Evolutionary conservation across 176 grass and related monocot genomes (phyloP).

Genomic region (Oropetium thomaeum): DNA sequence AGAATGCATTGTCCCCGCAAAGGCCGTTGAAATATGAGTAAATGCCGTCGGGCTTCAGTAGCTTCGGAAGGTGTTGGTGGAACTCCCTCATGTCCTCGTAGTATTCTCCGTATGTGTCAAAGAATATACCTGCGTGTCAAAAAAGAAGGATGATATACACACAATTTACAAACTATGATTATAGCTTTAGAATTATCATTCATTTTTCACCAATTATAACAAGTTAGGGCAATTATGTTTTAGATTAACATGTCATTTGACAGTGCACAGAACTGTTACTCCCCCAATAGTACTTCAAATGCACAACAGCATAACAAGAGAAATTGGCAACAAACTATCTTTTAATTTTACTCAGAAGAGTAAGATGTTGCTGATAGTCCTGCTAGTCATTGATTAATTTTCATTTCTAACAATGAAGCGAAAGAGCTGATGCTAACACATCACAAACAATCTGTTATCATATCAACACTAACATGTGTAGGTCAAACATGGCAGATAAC

Average conservation of each 20-base stretch:
- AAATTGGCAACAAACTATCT: background rate
- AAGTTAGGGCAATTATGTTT: background rate
- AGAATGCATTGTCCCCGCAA: slow-evolving; percentile 92
- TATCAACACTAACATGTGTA: background rate
- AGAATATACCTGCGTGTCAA: slow-evolving; percentile 61
- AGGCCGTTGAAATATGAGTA: slow-evolving; percentile 97
- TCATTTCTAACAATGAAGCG: background rate
- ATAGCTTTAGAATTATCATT: background rate
- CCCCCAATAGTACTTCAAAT: background rate
- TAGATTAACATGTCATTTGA: background rate
- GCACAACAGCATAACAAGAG: background rate
- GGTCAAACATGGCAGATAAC: background rate
- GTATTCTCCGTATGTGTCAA: slow-evolving; percentile 91
- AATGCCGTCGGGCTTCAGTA: slow-evolving; percentile 70
- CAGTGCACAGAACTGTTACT: background rate
- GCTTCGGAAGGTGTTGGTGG: slow-evolving; percentile 69
- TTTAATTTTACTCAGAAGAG: background rate
- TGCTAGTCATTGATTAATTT: background rate
- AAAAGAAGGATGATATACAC: background rate
- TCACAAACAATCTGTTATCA: background rate
- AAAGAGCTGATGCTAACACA: background rate
- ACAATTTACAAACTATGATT: background rate
- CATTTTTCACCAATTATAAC: background rate
- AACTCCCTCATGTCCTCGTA: slow-evolving; percentile 88
- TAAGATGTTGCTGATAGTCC: background rate